A percentile compares a stretch with the other conserved stretches of the same genome.
These are phyloP conservation scores for Termitomyces sp. DNA, from an alignment of 768 basidiomycete genomes.

Conservation along the genomic window DNA sequence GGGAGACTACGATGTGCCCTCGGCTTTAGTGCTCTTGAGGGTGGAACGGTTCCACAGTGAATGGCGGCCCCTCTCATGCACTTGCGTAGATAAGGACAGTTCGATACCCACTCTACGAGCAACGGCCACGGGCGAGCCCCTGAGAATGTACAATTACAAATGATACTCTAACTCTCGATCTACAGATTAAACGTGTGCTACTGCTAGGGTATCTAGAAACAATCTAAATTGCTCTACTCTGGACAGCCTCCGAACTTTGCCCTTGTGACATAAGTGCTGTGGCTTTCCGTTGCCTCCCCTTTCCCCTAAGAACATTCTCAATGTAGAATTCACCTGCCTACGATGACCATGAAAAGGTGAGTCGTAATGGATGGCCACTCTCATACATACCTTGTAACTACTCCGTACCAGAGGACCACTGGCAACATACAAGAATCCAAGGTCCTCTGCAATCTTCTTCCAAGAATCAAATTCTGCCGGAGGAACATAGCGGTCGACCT, in stretches of 20 bases:
- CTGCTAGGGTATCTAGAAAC: neutral
- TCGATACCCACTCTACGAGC: too few species aligned
- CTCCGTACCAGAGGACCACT: conserved; percentile 94
- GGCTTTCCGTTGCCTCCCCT: conserved; percentile 37
- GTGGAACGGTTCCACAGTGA: too few species aligned
- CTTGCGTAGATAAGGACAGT: neutral
- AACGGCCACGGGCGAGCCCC: neutral
- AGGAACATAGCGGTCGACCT: conserved; percentile 93
- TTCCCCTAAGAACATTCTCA: conserved; percentile 78
- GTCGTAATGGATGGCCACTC: neutral
- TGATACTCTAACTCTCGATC: neutral
- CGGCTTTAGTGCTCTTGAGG: too few species aligned
- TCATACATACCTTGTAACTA: conserved; percentile 80
- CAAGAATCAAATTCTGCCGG: conserved; percentile 91
- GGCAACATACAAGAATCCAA: conserved; percentile 97
- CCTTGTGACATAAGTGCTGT: conserved; percentile 18
- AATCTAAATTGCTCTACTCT: neutral
- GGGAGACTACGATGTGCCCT: too few species aligned
- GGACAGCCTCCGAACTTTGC: neutral
- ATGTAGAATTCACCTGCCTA: conserved; percentile 97
- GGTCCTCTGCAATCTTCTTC: conserved; percentile 84
- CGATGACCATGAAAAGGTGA: neutral
- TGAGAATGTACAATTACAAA: neutral
- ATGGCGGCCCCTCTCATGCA: neutral
- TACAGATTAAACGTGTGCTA: neutral